Percentiles rank a stretch among this genome's conserved stretches.
These are phyloP conservation scores for Blastocystis sp. DNA, from an alignment of 352 stramenopile species.

Conservation along the genomic window DNA sequence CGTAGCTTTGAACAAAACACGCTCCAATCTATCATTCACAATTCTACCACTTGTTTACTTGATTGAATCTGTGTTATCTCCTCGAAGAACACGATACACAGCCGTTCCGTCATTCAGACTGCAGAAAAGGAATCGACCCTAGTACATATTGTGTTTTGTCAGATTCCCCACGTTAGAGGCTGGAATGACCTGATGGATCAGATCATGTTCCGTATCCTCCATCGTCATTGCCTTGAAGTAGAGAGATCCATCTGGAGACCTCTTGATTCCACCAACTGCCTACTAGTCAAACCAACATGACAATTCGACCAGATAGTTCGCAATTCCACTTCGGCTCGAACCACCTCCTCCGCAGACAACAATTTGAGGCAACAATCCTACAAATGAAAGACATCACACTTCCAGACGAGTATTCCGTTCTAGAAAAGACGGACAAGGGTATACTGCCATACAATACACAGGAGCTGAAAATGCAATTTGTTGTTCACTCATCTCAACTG, in stretches of 20 bases:
- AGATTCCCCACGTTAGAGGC: background rate
- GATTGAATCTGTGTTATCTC: background rate
- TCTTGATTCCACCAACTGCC: conserved; percentile 7
- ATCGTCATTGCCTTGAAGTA: background rate
- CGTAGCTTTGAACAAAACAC: conserved; percentile 14
- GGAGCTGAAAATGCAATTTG: conserved; percentile 29
- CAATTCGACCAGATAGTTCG: conserved; percentile 17
- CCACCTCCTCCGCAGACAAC: conserved; percentile 23
- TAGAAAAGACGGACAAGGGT: conserved; percentile 11
- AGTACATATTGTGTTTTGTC: background rate
- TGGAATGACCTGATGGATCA: conserved; percentile 6
- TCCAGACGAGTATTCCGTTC: background rate
- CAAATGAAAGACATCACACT: background rate
- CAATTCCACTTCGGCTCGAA: background rate
- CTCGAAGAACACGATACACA: conserved; percentile 9
- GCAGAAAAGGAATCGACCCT: conserved; percentile 39
- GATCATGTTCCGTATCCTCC: background rate
- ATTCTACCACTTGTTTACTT: background rate
- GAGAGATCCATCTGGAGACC: background rate
- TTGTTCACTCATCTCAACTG: conserved; percentile 36
- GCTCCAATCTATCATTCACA: conserved; percentile 3
- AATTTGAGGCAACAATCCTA: conserved; percentile 27
- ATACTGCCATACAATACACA: conserved; percentile 40
- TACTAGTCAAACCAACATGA: background rate
- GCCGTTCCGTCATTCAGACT: conserved; percentile 18